A percentile compares a stretch with the other conserved stretches of the same genome.
Evolutionary conservation across 2,329 filamentous ascomycete species (phyloP).

Genomic region (Tolypocladium inflatum): DNA sequence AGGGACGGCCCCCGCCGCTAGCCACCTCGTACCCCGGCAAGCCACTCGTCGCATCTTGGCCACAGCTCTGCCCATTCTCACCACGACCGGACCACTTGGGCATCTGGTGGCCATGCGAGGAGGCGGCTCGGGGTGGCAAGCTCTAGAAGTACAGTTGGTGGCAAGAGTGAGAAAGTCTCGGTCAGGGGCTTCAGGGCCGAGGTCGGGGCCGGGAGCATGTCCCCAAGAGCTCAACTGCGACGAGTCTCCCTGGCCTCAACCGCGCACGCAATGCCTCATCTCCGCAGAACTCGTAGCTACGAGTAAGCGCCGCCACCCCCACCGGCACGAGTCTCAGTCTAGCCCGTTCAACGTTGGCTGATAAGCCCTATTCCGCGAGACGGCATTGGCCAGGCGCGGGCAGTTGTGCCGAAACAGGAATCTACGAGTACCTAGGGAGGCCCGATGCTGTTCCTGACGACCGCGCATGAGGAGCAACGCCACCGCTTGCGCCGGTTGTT

Average conservation of each 20-base stretch:
- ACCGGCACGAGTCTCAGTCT: neutral
- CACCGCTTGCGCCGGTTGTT: neutral
- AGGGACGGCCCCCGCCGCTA: neutral
- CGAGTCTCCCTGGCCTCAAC: neutral
- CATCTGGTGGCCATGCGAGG: neutral
- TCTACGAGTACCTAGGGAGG: neutral
- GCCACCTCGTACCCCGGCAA: neutral
- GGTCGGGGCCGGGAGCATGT: neutral
- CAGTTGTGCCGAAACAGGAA: neutral
- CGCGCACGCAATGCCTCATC: neutral
- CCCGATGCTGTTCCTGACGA: neutral
- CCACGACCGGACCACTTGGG: neutral
- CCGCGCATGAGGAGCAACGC: neutral
- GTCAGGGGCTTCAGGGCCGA: neutral
- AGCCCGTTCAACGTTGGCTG: neutral
- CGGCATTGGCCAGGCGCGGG: neutral
- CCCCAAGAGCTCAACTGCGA: neutral
- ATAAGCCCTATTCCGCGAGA: neutral
- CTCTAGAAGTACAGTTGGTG: too few relatives aligned
- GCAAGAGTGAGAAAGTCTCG: neutral
- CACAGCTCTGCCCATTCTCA: neutral
- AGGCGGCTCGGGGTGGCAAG: neutral
- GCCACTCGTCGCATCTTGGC: neutral
- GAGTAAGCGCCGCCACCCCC: neutral
- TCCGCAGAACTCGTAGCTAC: neutral